phyloP scores from a whole-genome alignment of 192 early-diverging fungal species.

The Coemansia sp. region DNA sequence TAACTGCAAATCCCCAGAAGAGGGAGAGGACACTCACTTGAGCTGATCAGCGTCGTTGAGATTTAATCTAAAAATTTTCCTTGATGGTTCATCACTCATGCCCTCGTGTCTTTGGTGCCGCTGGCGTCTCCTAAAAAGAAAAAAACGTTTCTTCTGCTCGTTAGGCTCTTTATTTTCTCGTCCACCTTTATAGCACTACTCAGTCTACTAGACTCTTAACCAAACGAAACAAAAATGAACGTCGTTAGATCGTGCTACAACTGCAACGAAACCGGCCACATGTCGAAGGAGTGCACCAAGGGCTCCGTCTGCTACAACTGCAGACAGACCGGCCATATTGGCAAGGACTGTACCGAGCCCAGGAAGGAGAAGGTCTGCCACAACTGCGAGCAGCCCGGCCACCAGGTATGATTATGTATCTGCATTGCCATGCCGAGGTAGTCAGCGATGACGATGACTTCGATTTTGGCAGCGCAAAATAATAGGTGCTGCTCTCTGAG shows the following conservation, averaged over 20 bases:
- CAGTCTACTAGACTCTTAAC: neutral
- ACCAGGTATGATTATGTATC: conserved; percentile 42
- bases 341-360: conserved; percentile 49
- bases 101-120: neutral
- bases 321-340: conserved; percentile 52
- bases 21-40: neutral
- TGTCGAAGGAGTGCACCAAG: conserved; percentile 57
- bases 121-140: neutral
- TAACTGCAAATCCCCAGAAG: neutral
- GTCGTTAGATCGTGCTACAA: conserved; percentile 58
- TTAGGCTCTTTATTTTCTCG: neutral
- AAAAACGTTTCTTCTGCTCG: neutral
- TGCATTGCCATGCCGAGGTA: neutral
- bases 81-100: neutral
- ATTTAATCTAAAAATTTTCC: conserved; percentile 39
- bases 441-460: neutral
- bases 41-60: neutral
- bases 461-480: conserved; percentile 10
- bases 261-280: conserved; percentile 57
- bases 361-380: conserved; percentile 43
- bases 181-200: neutral
- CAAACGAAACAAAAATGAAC: conserved; percentile 6
- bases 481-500: neutral
- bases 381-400: conserved; percentile 58
- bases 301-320: conserved; percentile 63